Conservation (phyloP, 75 land plant species). For the Pinus taeda region DNA sequence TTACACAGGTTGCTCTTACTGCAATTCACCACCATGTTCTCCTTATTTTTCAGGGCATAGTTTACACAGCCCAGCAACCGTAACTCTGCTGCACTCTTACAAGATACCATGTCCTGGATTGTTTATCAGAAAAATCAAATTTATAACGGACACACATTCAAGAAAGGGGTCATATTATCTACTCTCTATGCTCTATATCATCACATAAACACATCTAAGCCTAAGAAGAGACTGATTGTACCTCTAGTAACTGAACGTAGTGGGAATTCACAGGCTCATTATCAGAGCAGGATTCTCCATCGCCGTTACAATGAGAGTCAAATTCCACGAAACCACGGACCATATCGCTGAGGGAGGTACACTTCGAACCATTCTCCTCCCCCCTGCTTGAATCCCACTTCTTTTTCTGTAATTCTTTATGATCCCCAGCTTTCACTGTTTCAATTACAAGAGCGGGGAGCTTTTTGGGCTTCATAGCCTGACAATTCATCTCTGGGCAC, state of each 20-base stretch:
- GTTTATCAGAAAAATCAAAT: neutral
- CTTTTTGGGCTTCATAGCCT: neutral
- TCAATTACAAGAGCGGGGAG: neutral
- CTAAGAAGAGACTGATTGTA: neutral
- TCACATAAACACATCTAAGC: no score
- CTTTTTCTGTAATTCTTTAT: neutral
- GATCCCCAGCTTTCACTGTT: constrained; percentile 1
- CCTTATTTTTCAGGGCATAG: neutral
- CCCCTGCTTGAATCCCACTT: constrained; percentile 25
- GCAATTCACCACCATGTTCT: neutral
- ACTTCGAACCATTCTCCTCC: constrained; percentile 32
- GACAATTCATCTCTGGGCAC: neutral
- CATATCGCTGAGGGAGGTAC: constrained; percentile 5
- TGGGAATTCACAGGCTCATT: neutral
- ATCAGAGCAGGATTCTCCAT: constrained; percentile 7
- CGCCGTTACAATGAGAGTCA: neutral
- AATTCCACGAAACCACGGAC: no score
- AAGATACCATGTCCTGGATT: neutral
- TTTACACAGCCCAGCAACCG: neutral
- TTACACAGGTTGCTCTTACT: constrained; percentile 11
- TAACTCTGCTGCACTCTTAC: neutral
- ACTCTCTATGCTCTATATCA: no score
- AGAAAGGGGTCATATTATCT: no score
- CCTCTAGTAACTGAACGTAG: neutral
- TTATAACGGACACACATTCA: neutral